phyloP scores from a whole-genome alignment of 2,329 filamentous ascomycete species.

The Talaromyces sp. region DNA sequence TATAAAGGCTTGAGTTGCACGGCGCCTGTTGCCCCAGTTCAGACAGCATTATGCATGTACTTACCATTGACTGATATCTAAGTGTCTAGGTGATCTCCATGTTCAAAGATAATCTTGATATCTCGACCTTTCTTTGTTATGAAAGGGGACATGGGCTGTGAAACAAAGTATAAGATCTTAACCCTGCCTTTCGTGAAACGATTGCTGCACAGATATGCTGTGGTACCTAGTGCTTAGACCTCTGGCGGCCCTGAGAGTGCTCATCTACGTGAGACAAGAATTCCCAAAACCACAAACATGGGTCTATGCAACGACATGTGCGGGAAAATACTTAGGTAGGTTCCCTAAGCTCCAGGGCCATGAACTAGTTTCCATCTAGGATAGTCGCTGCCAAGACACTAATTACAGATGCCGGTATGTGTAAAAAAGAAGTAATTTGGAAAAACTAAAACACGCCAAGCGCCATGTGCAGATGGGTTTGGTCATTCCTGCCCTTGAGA shows the following conservation, averaged over 20 bases:
- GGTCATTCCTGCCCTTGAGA: no score
- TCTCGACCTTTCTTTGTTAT: not conserved
- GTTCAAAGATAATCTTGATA: not conserved
- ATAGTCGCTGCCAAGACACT: no score
- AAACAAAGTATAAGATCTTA: not conserved
- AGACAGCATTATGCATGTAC: not conserved
- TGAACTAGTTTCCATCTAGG: not conserved
- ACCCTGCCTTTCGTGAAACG: not conserved
- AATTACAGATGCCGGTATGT: no score
- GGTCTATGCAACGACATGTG: not conserved
- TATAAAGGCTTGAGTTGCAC: constrained; percentile 6
- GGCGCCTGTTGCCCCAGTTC: constrained; percentile 2
- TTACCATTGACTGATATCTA: not conserved
- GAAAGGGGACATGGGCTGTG: not conserved
- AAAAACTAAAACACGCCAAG: no score
- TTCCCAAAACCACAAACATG: constrained; percentile 1
- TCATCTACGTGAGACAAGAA: not conserved
- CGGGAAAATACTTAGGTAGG: not conserved
- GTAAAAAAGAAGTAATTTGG: no score
- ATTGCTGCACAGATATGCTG: not conserved
- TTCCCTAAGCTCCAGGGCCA: not conserved
- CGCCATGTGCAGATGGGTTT: no score
- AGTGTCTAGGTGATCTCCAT: not conserved
- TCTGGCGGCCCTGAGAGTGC: not conserved
- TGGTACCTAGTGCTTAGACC: not conserved